Conservation (phyloP, 768 basidiomycete species). For the Roridomyces roridus region DNA sequence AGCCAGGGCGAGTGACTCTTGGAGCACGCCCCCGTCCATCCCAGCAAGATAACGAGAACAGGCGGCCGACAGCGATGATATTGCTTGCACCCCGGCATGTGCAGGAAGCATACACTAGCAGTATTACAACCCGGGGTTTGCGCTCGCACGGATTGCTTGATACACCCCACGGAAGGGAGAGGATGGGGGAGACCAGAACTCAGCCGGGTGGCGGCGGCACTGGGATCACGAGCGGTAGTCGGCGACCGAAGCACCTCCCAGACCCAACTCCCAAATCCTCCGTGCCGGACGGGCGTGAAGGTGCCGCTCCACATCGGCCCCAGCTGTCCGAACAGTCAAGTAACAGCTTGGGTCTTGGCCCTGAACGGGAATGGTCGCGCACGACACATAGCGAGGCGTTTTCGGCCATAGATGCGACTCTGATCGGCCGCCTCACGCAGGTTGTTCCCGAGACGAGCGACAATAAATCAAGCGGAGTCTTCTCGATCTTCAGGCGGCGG, state of each 20-base stretch:
- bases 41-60: conserved; percentile 20
- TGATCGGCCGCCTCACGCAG: conserved; percentile 53
- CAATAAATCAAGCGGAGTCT: conserved; percentile 15
- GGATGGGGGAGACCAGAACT: conserved; percentile 31
- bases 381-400: conserved; percentile 72
- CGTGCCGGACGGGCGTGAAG: conserved; percentile 3
- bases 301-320: not conserved
- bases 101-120: conserved; percentile 81
- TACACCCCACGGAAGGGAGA: conserved; percentile 30
- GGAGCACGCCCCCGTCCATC: conserved; percentile 11
- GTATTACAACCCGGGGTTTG: conserved; percentile 73
- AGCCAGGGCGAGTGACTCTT: conserved; percentile 28
- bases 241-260: not conserved
- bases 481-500: conserved; percentile 7
- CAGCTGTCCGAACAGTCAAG: conserved; percentile 34
- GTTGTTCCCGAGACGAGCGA: conserved; percentile 32
- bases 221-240: conserved; percentile 29
- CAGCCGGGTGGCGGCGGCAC: conserved; percentile 27
- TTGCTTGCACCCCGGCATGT: conserved; percentile 76
- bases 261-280: conserved; percentile 5
- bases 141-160: conserved; percentile 71
- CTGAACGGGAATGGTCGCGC: conserved; percentile 39
- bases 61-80: conserved; percentile 50
- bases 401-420: conserved; percentile 59
- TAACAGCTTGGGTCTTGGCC: conserved; percentile 22